Conservation (phyloP, 805 yeast species). For the Metschnikowia amazonensis region DNA sequence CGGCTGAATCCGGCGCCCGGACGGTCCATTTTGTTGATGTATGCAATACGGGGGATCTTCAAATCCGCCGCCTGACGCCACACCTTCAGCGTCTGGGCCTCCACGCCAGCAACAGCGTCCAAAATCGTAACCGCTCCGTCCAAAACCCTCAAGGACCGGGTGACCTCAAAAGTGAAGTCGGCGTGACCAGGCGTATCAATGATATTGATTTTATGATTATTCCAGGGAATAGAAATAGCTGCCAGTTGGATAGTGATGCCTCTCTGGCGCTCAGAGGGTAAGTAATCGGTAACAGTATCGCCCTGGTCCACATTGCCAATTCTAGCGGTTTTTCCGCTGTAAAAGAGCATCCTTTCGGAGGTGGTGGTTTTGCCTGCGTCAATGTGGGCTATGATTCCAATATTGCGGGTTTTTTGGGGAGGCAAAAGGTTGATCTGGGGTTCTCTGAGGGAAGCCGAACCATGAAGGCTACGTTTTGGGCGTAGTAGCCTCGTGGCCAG, state of each 20-base stretch:
- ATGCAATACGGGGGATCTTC: slow-evolving; percentile 71
- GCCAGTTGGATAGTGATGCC: slow-evolving; percentile 98
- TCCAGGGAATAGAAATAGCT: slow-evolving; percentile 90
- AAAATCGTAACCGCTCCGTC: slow-evolving; percentile 93
- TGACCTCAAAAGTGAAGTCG: slow-evolving; percentile 94
- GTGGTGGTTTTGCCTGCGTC: slow-evolving; percentile 99
- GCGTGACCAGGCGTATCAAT: slow-evolving; percentile 99
- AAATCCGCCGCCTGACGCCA: slow-evolving; percentile 80
- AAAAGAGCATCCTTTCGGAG: slow-evolving; percentile 91
- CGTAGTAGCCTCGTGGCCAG: not conserved
- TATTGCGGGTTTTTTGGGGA: slow-evolving; percentile 58
- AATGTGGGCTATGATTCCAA: slow-evolving; percentile 97
- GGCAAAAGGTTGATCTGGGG: slow-evolving; percentile 27
- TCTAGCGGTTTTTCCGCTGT: slow-evolving; percentile 71
- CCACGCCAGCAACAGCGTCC: slow-evolving; percentile 97
- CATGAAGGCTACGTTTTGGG: slow-evolving; percentile 1
- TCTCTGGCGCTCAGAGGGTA: slow-evolving; percentile 84
- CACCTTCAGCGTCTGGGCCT: slow-evolving; percentile 95
- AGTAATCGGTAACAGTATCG: slow-evolving; percentile 89
- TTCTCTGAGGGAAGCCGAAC: slow-evolving; percentile 2
- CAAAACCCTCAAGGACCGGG: slow-evolving; percentile 78
- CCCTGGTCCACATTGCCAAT: slow-evolving; percentile 96
- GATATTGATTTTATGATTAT: slow-evolving; percentile 67
- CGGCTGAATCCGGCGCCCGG: slow-evolving; percentile 93
- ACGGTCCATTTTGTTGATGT: slow-evolving; percentile 93